Evolutionary conservation across 768 basidiomycete genomes (phyloP).

Genomic region (Psilocybe subaeruginosa): DNA sequence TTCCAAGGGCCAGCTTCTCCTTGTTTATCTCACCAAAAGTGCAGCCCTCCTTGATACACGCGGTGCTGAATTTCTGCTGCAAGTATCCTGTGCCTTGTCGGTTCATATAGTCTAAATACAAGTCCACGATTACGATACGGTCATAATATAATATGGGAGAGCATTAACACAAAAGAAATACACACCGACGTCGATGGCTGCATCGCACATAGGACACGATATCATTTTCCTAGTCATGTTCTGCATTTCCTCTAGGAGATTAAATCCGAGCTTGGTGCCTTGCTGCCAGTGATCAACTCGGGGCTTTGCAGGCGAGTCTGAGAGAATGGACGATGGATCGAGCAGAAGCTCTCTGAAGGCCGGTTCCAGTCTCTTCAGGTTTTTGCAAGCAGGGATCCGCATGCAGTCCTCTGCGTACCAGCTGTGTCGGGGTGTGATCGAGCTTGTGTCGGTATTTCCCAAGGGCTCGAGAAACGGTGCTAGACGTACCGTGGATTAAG

Average conservation of each 20-base stretch:
- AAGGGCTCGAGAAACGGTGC: too few species aligned
- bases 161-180: background rate
- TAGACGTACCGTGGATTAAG: slow-evolving; percentile 28
- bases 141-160: too few species aligned
- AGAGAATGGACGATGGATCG: slow-evolving; percentile 16
- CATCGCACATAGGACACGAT: slow-evolving; percentile 31
- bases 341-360: slow-evolving; percentile 14
- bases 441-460: background rate
- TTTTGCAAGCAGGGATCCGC: slow-evolving; percentile 23
- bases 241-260: slow-evolving; percentile 21
- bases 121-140: background rate
- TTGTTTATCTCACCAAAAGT: slow-evolving; percentile 33
- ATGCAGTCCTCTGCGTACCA: slow-evolving; percentile 37
- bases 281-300: slow-evolving; percentile 20
- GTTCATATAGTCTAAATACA: slow-evolving; percentile 40
- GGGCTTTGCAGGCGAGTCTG: slow-evolving; percentile 1
- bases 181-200: slow-evolving; percentile 28
- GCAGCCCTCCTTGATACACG: slow-evolving; percentile 39
- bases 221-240: slow-evolving; percentile 18
- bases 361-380: slow-evolving; percentile 24
- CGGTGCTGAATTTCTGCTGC: slow-evolving; percentile 39
- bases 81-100: slow-evolving; percentile 48
- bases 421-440: slow-evolving; percentile 11
- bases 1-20: slow-evolving; percentile 23
- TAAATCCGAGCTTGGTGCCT: slow-evolving; percentile 19